phyloP scores from a whole-genome alignment of 2,329 filamentous ascomycete species.

The Fusarium pseudoanthophilum region DNA sequence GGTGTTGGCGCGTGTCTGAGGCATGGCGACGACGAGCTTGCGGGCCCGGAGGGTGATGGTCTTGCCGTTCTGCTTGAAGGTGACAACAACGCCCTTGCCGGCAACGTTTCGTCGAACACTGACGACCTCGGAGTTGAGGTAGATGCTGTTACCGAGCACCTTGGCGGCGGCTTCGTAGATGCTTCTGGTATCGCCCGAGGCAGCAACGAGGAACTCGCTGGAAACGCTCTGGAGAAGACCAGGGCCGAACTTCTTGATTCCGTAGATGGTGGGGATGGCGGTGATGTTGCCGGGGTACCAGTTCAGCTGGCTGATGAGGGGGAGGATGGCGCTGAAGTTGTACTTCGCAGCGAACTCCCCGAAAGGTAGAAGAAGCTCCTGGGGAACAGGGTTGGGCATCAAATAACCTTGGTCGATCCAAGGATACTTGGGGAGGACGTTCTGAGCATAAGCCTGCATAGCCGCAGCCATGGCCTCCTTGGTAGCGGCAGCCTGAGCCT shows the following conservation, averaged over 20 bases:
- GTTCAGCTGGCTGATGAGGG: conserved; percentile 26
- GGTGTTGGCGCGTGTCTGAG: conserved; percentile 27
- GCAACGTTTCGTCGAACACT: neutral
- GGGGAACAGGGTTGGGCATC: conserved; percentile 20
- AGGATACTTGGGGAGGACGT: conserved; percentile 27
- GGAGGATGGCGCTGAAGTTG: conserved; percentile 23
- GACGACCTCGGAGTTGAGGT: conserved; percentile 24
- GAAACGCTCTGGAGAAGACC: conserved; percentile 16
- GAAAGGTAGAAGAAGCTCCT: conserved; percentile 34
- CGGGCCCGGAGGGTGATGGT: conserved; percentile 6
- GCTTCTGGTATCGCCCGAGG: conserved; percentile 18
- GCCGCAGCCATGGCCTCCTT: conserved; percentile 12
- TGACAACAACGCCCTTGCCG: neutral
- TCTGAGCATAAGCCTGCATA: conserved; percentile 8
- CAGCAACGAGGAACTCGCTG: conserved; percentile 13
- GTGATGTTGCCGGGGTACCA: conserved; percentile 36
- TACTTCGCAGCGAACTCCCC: conserved; percentile 28
- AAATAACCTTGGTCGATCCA: conserved; percentile 40
- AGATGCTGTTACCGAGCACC: neutral
- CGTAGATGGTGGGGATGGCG: conserved; percentile 28
- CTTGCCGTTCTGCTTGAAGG: conserved; percentile 1
- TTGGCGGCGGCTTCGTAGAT: conserved; percentile 24
- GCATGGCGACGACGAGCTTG: conserved; percentile 35
- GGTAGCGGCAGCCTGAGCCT: neutral
- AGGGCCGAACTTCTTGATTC: conserved; percentile 34